Percentiles rank a stretch among this genome's conserved stretches.
Evolutionary conservation across 225 moss, liverwort and hornwort genomes (phyloP).

Genomic region (Takakia lepidozioides): DNA sequence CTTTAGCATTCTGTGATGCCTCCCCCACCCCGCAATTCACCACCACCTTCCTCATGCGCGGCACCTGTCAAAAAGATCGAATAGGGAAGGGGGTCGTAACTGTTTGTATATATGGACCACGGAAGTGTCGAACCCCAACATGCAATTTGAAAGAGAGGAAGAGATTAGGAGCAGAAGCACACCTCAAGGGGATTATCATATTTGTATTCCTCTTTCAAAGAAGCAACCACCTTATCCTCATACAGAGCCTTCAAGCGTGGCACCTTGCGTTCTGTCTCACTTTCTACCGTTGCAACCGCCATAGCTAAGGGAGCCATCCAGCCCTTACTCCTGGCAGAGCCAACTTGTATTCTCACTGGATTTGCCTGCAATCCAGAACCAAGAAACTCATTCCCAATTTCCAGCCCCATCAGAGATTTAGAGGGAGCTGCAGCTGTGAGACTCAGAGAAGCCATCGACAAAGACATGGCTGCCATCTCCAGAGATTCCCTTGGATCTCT

Average conservation of each 20-base stretch:
- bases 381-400: too few relatives aligned
- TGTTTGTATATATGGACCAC: not conserved
- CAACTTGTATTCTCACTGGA: too few relatives aligned
- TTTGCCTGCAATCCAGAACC: too few relatives aligned
- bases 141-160: not conserved
- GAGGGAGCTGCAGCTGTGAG: too few relatives aligned
- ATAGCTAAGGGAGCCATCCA: not conserved
- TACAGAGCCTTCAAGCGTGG: constrained; percentile 58
- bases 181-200: constrained; percentile 59
- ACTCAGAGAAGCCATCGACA: too few relatives aligned
- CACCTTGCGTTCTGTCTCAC: constrained; percentile 14
- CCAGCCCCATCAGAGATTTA: too few relatives aligned
- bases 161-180: not conserved
- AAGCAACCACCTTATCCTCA: constrained; percentile 52
- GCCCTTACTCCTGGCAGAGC: constrained; percentile 3
- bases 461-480: too few relatives aligned
- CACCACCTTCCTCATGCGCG: constrained; percentile 57
- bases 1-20: constrained; percentile 92
- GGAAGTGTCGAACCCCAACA: not conserved
- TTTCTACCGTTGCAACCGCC: constrained; percentile 15
- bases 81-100: not conserved
- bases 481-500: too few relatives aligned
- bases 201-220: constrained; percentile 84
- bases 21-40: constrained; percentile 96
- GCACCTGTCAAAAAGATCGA: constrained; percentile 38